Conservation (phyloP, 768 basidiomycete species). For the Suillus placidus region DNA sequence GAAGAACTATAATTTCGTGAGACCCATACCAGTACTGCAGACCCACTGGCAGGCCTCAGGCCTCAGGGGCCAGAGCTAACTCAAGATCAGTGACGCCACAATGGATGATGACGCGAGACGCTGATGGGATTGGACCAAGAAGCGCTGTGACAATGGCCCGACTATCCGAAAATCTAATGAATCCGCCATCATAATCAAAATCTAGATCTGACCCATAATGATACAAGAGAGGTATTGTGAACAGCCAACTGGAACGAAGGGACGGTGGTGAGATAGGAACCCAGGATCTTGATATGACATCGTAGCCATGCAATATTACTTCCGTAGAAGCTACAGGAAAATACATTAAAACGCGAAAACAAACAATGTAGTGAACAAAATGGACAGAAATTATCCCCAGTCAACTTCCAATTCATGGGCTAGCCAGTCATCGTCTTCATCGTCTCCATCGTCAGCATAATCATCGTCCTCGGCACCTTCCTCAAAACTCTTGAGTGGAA, state of each 20-base stretch:
- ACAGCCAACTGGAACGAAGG: not conserved
- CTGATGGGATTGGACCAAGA: constrained; percentile 74
- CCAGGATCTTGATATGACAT: constrained; percentile 7
- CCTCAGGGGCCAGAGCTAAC: not conserved
- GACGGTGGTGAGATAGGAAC: not conserved
- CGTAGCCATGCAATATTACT: constrained; percentile 24
- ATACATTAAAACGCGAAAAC: constrained; percentile 23
- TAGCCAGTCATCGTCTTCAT: constrained; percentile 77
- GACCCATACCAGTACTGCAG: not conserved
- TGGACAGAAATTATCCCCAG: constrained; percentile 55
- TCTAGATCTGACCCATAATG: not conserved
- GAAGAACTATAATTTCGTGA: not conserved
- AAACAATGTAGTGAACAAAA: constrained; percentile 9
- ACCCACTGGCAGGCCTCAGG: not conserved
- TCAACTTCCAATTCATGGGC: constrained; percentile 80
- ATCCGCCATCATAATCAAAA: not conserved
- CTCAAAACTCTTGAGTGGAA: constrained; percentile 28
- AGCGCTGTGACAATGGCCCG: constrained; percentile 47
- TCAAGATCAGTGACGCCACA: constrained; percentile 53
- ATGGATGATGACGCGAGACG: constrained; percentile 53
- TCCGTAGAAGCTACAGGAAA: constrained; percentile 20
- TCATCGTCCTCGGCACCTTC: constrained; percentile 46
- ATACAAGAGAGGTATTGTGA: not conserved
- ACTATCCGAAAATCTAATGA: constrained; percentile 61
- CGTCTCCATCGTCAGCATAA: constrained; percentile 53